These are phyloP conservation scores for Micractinium sp. DNA, from an alignment of 139 green algal genomes.

Conservation along the genomic window DNA sequence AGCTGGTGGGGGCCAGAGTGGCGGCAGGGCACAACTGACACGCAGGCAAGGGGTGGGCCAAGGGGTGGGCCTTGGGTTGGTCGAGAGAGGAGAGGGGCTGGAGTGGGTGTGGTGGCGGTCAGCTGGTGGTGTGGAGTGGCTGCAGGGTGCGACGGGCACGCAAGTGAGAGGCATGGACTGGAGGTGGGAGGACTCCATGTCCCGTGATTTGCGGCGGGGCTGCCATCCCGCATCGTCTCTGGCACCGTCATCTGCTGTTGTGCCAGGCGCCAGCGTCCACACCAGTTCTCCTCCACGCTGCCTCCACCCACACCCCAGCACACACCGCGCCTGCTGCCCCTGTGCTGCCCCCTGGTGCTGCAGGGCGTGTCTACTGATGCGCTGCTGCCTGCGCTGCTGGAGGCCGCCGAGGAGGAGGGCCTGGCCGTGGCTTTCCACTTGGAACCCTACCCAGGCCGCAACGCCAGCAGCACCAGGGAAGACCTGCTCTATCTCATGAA, in stretches of 20 bases:
- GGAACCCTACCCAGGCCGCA: constrained; percentile 19
- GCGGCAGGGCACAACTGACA: constrained; percentile 9
- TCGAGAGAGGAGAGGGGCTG: too few species aligned
- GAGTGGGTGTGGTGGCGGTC: too few species aligned
- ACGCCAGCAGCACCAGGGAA: neutral
- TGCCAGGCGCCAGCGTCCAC: neutral
- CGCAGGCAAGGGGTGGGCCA: neutral
- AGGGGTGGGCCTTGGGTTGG: neutral
- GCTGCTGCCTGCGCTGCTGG: neutral
- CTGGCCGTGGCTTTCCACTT: neutral
- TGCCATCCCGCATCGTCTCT: too few species aligned
- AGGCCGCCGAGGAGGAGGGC: constrained; percentile 1
- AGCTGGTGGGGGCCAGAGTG: constrained; percentile 12
- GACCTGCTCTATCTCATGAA: constrained; percentile 11
- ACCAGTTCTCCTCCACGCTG: neutral
- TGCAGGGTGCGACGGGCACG: too few species aligned
- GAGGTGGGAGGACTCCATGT: too few species aligned
- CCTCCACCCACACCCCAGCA: neutral
- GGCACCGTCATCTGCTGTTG: neutral
- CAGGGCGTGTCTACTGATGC: constrained; percentile 14
- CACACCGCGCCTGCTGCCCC: too few species aligned
- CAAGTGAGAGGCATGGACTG: too few species aligned
- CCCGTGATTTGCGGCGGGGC: too few species aligned
- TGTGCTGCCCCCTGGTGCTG: neutral
- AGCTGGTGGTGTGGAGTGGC: too few species aligned